Evolutionary conservation across 768 basidiomycete species (phyloP).

Genomic region (Strobilomyces dryophilus): DNA sequence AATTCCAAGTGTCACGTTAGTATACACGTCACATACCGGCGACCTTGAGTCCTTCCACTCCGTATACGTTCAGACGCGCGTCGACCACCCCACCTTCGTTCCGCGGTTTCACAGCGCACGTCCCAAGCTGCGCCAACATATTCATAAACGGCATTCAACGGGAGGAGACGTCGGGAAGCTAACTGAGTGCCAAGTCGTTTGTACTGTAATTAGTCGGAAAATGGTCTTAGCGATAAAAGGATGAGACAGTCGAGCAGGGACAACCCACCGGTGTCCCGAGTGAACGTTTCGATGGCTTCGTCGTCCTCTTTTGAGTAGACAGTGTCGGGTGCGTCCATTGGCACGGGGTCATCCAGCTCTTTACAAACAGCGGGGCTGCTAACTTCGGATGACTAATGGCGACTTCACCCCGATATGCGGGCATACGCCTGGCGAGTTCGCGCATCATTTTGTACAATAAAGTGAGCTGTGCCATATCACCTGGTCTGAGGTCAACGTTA

Average conservation of each 20-base stretch:
- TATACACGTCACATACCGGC: constrained; percentile 39
- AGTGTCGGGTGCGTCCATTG: constrained; percentile 28
- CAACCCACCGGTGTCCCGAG: constrained; percentile 15
- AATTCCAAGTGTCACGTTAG: background rate
- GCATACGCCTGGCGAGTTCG: constrained; percentile 54
- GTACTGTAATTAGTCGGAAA: background rate
- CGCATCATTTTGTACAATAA: constrained; percentile 52
- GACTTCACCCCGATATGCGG: constrained; percentile 23
- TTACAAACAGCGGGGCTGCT: constrained; percentile 27
- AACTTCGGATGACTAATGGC: constrained; percentile 23
- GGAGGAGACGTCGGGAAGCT: background rate
- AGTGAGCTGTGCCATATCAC: constrained; percentile 4
- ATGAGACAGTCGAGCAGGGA: background rate
- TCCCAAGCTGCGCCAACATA: constrained; percentile 44
- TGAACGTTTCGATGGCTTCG: constrained; percentile 27
- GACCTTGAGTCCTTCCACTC: constrained; percentile 54
- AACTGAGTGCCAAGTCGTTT: constrained; percentile 14
- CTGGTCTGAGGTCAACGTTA: background rate
- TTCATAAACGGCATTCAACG: background rate
- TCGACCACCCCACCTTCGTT: constrained; percentile 62
- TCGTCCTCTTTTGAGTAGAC: constrained; percentile 34
- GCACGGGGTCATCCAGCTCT: constrained; percentile 16
- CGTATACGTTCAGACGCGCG: constrained; percentile 56
- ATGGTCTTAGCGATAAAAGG: background rate
- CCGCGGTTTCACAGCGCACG: constrained; percentile 65